Conservation (phyloP, 2,329 filamentous ascomycete species). For the Chrysoporthe puriensis region DNA sequence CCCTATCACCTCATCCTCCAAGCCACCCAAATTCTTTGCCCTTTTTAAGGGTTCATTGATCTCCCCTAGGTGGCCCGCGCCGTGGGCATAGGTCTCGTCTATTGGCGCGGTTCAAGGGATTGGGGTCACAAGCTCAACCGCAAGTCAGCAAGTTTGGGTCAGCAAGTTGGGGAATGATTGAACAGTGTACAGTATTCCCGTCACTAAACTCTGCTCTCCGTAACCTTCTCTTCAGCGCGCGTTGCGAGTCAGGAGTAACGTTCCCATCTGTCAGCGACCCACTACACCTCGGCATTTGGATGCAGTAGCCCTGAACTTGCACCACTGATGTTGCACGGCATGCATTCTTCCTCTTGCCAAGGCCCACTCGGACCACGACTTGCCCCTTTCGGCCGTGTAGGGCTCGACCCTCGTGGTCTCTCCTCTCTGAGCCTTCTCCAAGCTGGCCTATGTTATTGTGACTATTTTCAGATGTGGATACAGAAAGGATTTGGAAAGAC, state of each 20-base stretch:
- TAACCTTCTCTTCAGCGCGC: neutral
- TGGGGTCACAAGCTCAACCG: neutral
- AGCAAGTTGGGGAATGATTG: neutral
- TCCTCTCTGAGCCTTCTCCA: neutral
- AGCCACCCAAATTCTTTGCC: neutral
- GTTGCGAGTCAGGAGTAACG: neutral
- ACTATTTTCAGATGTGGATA: neutral
- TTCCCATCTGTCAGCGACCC: neutral
- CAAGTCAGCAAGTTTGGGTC: neutral
- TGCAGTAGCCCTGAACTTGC: neutral
- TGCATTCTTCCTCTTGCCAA: neutral
- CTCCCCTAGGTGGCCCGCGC: neutral
- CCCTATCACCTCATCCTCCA: neutral
- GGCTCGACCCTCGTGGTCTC: neutral
- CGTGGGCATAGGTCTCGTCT: neutral
- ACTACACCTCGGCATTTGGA: neutral
- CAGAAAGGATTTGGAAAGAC: neutral
- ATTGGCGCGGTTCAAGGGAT: slow-evolving; percentile 1
- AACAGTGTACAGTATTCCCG: neutral
- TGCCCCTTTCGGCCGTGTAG: neutral
- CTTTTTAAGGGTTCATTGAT: neutral
- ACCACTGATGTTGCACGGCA: neutral
- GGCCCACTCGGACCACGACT: neutral
- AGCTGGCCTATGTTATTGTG: neutral
- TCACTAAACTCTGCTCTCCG: neutral